Conservation (phyloP, 1,139 yeast species). For the Scheffersomyces segobiensis region DNA sequence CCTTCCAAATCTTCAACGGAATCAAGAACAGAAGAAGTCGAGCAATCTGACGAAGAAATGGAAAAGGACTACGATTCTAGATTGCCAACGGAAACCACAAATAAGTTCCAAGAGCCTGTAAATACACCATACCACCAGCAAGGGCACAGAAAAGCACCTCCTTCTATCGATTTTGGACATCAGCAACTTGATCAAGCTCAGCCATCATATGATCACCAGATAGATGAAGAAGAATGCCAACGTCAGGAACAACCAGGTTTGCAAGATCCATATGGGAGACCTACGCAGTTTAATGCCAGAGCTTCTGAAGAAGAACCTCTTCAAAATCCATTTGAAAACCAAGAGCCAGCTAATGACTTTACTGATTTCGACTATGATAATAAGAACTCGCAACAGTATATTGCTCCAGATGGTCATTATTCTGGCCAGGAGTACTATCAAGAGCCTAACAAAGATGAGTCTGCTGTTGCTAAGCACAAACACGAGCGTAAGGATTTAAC, state of each 20-base stretch:
- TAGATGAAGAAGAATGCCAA: slow-evolving; percentile 11
- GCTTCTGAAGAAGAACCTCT: slow-evolving; percentile 2
- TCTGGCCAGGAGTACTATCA: background rate
- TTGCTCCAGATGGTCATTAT: slow-evolving; percentile 15
- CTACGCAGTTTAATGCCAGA: background rate
- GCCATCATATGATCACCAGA: slow-evolving; percentile 11
- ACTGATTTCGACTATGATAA: slow-evolving; percentile 35
- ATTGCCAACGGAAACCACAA: slow-evolving; percentile 39
- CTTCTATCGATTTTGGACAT: slow-evolving; percentile 11
- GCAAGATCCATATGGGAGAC: slow-evolving; percentile 9
- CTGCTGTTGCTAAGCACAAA: slow-evolving; percentile 1
- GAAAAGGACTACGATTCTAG: slow-evolving; percentile 22
- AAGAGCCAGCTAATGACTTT: slow-evolving; percentile 15
- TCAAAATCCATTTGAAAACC: slow-evolving; percentile 17
- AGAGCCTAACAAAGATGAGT: background rate
- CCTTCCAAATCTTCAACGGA: slow-evolving; percentile 4
- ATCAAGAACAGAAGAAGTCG: background rate
- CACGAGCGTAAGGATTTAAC: background rate
- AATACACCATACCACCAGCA: slow-evolving; percentile 27
- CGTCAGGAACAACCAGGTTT: slow-evolving; percentile 12
- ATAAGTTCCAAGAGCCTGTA: slow-evolving; percentile 34
- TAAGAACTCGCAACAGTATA: slow-evolving; percentile 15
- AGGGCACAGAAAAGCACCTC: slow-evolving; percentile 27
- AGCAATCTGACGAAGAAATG: slow-evolving; percentile 26
- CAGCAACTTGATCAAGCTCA: slow-evolving; percentile 4